Conservation (phyloP, 208 protist genomes). For the Trypanosoma congolense region DNA sequence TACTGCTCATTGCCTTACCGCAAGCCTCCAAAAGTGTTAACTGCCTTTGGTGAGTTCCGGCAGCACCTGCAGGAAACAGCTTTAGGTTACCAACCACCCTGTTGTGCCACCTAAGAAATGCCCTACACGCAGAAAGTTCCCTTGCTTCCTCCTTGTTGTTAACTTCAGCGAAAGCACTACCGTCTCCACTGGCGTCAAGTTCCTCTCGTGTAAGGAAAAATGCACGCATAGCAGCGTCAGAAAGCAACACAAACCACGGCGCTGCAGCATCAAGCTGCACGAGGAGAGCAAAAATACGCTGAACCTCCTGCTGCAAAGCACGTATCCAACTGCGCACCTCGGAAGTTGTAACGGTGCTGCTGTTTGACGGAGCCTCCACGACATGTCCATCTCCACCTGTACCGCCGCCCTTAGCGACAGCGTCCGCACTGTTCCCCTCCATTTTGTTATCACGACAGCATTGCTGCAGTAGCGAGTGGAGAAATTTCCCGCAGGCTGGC, state of each 20-base stretch:
- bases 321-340: constrained; percentile 17
- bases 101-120: constrained; percentile 1
- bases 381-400: background rate
- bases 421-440: background rate
- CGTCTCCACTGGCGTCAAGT: background rate
- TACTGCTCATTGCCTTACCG: constrained; percentile 10
- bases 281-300: constrained; percentile 16
- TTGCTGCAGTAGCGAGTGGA: constrained; percentile 4
- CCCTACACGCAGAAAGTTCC: background rate
- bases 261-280: constrained; percentile 14
- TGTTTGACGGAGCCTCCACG: background rate
- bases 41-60: background rate
- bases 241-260: constrained; percentile 18
- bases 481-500: constrained; percentile 8
- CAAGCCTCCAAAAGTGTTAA: constrained; percentile 16
- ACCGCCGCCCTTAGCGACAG: background rate
- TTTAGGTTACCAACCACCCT: background rate
- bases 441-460: background rate
- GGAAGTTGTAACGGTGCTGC: background rate
- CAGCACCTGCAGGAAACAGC: background rate
- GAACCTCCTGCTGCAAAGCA: constrained; percentile 6
- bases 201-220: constrained; percentile 5
- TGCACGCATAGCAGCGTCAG: constrained; percentile 4
- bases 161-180: background rate
- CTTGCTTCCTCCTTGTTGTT: background rate